These are phyloP conservation scores for Stereum hirsutum DNA, from an alignment of 1,284 basidiomycete species.

Conservation along the genomic window DNA sequence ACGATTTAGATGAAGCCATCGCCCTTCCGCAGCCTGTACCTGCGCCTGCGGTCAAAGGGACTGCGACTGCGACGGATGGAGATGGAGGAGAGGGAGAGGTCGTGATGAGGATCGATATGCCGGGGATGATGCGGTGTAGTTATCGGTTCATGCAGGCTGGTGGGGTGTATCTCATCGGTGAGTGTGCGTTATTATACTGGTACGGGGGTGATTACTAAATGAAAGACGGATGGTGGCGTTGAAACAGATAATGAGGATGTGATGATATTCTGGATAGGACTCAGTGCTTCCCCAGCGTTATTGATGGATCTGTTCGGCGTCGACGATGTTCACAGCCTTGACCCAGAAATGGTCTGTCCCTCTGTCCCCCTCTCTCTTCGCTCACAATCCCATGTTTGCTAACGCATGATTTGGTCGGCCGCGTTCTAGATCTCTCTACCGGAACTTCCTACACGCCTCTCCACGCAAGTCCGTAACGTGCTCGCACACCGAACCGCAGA, in stretches of 20 bases:
- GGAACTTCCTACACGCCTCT: constrained; percentile 66
- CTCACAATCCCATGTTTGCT: neutral
- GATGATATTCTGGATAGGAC: constrained; percentile 89
- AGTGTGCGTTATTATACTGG: constrained; percentile 15
- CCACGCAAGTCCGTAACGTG: constrained; percentile 81
- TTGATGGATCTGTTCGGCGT: constrained; percentile 83
- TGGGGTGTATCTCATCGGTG: constrained; percentile 89
- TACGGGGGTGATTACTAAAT: neutral
- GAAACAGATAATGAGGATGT: constrained; percentile 83
- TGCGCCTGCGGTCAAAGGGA: constrained; percentile 26
- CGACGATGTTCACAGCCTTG: constrained; percentile 68
- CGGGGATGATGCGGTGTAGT: constrained; percentile 77
- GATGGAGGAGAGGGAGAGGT: too few species aligned
- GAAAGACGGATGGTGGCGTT: neutral
- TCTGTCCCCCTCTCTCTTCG: neutral
- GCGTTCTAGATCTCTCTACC: constrained; percentile 40
- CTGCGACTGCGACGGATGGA: too few species aligned
- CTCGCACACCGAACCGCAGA: constrained; percentile 60
- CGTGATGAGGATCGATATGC: constrained; percentile 52
- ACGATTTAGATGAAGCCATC: constrained; percentile 70
- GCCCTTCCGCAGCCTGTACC: constrained; percentile 58
- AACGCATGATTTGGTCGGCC: neutral
- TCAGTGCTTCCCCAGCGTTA: constrained; percentile 73
- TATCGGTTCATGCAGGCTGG: constrained; percentile 86
- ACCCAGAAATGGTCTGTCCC: constrained; percentile 60